Evolutionary conservation across 257 asterid genomes (phyloP), one percentile per base, ranked within the genome.

Genomic region (Penstemon eatonii): DNA sequence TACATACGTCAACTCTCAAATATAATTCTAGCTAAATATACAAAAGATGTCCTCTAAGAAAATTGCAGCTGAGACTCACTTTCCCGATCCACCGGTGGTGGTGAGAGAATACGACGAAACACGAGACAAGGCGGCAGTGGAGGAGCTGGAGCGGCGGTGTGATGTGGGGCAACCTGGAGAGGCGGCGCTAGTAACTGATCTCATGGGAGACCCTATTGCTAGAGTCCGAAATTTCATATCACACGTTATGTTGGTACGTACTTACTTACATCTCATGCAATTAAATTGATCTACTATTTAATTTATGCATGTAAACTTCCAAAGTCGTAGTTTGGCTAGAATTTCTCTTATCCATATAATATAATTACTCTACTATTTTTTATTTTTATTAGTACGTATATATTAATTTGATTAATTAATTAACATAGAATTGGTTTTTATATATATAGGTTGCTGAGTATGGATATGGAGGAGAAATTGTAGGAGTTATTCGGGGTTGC

Each of bases 181-280:
- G 44, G 85, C 87, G 7, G 79, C 91, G 9, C 79, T 88, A 2
- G 81, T 88, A 66, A 85, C 96, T 61, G 89, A 88, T 81, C 90
- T 87, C 69, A 83, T 83, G 92, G 96, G 92, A 8, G 95, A 91
- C 81, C 96, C 97, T 50, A 61, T 87, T 73, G 86, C 89, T 6
- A 84, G 96, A 6, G 85, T 91, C 10, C 79, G 92, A 13, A 77
- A 82, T 68, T 85, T 86, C 76, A 47, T 68, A 4, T 78, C 82
- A 8, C 95, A 85, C 65, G 45, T 83, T 56, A 91, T 86, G 97
- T 73, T 91, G 93, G 97, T 91, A 81, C 44, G 5, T 15, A 47
- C n/a, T 40, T 4, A 9, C 4, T 4, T 43, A 33, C 5, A 6
- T 36, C 5, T 43, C 13, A 54, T 3, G 37, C 8, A 36, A 36